Conservation (phyloP, 2,329 filamentous ascomycete species). For the Xylariaceae sp. region DNA sequence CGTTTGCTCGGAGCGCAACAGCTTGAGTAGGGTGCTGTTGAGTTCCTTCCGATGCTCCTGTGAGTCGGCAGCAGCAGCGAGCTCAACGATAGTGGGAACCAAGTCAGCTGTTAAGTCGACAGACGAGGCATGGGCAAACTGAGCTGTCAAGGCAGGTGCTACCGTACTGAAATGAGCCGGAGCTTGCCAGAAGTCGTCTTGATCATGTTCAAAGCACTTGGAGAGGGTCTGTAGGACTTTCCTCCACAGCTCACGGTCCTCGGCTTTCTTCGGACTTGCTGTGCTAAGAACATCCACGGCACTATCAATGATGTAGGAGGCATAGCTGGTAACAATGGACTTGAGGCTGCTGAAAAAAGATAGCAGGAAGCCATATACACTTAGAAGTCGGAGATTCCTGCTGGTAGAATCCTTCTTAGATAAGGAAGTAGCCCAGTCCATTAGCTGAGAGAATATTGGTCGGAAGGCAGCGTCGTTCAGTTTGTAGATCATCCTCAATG, state of each 20-base stretch:
- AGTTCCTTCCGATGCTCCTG: constrained; percentile 89
- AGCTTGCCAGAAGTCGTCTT: constrained; percentile 95
- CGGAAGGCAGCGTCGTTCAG: constrained; percentile 93
- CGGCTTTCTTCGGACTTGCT: constrained; percentile 47
- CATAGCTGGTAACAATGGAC: constrained; percentile 92
- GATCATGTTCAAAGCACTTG: constrained; percentile 82
- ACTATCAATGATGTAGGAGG: constrained; percentile 79
- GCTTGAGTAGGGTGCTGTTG: constrained; percentile 76
- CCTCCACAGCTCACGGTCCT: constrained; percentile 65
- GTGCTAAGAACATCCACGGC: constrained; percentile 64
- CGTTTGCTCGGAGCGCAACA: constrained; percentile 73
- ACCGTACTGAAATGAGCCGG: constrained; percentile 82
- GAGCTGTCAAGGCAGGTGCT: constrained; percentile 67
- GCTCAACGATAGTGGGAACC: constrained; percentile 75
- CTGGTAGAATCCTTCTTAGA: constrained; percentile 64
- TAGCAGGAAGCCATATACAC: constrained; percentile 79
- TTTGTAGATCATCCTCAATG: constrained; percentile 92
- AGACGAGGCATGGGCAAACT: constrained; percentile 57
- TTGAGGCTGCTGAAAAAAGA: constrained; percentile 84
- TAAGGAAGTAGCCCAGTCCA: constrained; percentile 75
- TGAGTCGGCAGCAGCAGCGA: constrained; percentile 80
- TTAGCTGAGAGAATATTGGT: constrained; percentile 83
- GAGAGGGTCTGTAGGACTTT: constrained; percentile 72
- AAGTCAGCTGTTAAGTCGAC: constrained; percentile 54
- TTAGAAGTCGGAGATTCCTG: constrained; percentile 66